These are phyloP conservation scores for Dactylis glomerata DNA, from an alignment of 176 grass and related monocot species.

Conservation along the genomic window DNA sequence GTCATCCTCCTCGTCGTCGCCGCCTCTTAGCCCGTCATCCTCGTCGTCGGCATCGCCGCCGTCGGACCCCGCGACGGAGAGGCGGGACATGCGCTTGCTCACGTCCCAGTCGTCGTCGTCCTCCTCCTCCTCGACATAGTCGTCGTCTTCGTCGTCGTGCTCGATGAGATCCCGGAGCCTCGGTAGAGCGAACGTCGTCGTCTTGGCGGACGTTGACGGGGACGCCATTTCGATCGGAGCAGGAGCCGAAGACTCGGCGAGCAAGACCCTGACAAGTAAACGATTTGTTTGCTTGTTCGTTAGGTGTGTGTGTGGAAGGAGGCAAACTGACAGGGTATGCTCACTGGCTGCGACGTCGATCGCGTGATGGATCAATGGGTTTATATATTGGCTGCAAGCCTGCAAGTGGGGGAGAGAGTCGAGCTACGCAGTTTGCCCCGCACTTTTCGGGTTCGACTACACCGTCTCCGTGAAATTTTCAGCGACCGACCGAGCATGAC, in stretches of 20 bases:
- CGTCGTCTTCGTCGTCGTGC: constrained; percentile 14
- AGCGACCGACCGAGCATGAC: background rate
- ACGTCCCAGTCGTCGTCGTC: constrained; percentile 1
- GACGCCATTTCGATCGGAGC: constrained; percentile 31
- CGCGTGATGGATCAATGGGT: background rate
- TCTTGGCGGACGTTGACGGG: background rate
- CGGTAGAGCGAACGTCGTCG: background rate
- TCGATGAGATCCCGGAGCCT: constrained; percentile 42
- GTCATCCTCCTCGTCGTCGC: background rate
- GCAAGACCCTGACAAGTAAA: constrained; percentile 2
- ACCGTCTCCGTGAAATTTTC: background rate
- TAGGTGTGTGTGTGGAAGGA: background rate
- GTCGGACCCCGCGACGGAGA: constrained; percentile 57
- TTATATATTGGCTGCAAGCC: constrained; percentile 13
- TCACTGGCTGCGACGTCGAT: background rate
- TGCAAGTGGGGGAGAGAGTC: background rate
- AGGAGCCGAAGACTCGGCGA: background rate
- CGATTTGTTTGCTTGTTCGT: constrained; percentile 22
- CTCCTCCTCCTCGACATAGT: background rate
- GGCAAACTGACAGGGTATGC: constrained; percentile 6
- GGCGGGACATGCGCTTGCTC: constrained; percentile 44
- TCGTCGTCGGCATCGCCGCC: constrained; percentile 57
- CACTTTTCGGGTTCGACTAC: background rate
- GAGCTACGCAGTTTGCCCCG: background rate
- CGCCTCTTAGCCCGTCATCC: background rate